Evolutionary conservation across 140 eudicot species (phyloP), one percentile per base, ranked within the genome.

Genomic region (Cichorium intybus): DNA sequence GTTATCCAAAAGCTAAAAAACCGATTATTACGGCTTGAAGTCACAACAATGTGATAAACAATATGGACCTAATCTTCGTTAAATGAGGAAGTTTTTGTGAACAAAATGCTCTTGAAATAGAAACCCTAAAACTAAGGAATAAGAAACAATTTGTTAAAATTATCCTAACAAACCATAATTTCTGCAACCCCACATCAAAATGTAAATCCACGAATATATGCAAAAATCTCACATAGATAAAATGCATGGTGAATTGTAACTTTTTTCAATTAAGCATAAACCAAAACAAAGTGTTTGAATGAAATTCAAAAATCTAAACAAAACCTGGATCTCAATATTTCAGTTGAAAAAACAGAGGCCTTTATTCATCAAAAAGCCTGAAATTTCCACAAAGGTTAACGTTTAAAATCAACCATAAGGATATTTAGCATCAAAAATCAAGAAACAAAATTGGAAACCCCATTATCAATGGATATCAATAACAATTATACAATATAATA

Each of bases 321-420:
- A 33, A 50, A 33, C 10, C 6, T 31, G 17, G 18, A 65, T 65
- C 34, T 17, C n/a, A 10, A 43, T 55, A 45, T n/a, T 56, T 39
- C 56, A 56, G 29, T 41, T 26, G 20, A 43, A 15, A 43, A 43
- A 43, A 43, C 49, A 43, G 49, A 39, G 47, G 15, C 7, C 15
- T 43, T 43, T 10, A 29, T 37, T 37, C 33, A 28, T 54, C 64
- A 68, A 56, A 68, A 56, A 68, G 52, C 55, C 34, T 55, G 33
- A 26, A 55, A 68, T 26, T 9, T 11, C 22, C 31, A 47, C n/a
- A 23, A 62, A 43, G 26, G n/a, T 46, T 62, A 39, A 62, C 31
- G 15, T 22, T 41, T 9, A 31, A 37, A 11, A 50, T 64, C 15
- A 64, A 48, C 18, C 49, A 49, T 18, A 54, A 27, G 23, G 3